Conservation (phyloP, 768 basidiomycete genomes). For the Imleria badia region DNA sequence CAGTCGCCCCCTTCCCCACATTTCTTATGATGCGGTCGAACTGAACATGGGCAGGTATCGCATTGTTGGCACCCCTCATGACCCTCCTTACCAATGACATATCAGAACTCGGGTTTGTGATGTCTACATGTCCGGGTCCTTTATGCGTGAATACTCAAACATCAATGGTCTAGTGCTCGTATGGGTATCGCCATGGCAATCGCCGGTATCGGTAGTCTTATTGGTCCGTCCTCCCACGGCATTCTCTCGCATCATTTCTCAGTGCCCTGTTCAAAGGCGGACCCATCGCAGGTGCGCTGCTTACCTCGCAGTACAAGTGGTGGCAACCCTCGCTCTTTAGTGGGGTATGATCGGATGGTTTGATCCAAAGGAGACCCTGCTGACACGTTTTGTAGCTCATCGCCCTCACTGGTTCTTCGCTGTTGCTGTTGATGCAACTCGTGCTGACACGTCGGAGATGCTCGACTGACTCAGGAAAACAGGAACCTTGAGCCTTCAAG, state of each 20-base stretch:
- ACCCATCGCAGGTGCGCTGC: conserved; percentile 56
- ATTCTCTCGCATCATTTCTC: not conserved
- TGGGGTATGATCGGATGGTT: too few relatives aligned
- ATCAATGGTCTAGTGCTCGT: conserved; percentile 18
- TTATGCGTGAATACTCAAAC: not conserved
- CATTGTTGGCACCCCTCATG: conserved; percentile 41
- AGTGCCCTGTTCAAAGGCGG: conserved; percentile 35
- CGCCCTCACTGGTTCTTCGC: not conserved
- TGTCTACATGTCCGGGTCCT: too few relatives aligned
- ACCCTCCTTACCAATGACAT: conserved; percentile 42
- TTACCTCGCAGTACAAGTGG: conserved; percentile 53
- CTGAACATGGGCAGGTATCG: conserved; percentile 32
- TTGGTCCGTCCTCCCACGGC: conserved; percentile 15
- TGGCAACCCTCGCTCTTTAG: conserved; percentile 54
- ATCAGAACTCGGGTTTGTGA: conserved; percentile 52
- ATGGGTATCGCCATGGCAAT: conserved; percentile 21
- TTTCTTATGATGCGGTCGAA: not conserved
- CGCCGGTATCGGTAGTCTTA: conserved; percentile 16
- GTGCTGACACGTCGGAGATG: not conserved
- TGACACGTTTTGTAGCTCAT: conserved; percentile 10
- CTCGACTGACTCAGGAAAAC: not conserved
- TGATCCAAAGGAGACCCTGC: too few relatives aligned
- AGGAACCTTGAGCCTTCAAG: not conserved
- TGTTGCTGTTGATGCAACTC: conserved; percentile 10
- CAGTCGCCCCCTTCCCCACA: conserved; percentile 4